These are phyloP conservation scores for Blastobotrys parvus DNA, from an alignment of 805 yeast species.

Conservation along the genomic window DNA sequence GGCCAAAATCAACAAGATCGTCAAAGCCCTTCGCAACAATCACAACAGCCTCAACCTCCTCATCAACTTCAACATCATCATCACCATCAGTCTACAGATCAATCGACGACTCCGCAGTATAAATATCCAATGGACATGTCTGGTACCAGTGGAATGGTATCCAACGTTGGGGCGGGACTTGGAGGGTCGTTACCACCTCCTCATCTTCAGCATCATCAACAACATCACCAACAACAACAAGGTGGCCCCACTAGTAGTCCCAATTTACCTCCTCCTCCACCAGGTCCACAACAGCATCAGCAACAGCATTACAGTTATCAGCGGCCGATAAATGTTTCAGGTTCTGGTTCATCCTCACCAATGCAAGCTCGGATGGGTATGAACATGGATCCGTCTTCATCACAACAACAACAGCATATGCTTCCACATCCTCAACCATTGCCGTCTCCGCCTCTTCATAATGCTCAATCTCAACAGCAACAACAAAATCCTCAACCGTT, in stretches of 20 bases:
- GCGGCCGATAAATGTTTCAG: background rate
- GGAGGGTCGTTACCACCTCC: too few species aligned
- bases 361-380: background rate
- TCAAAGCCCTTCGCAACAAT: constrained; percentile 7
- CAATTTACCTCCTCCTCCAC: constrained; percentile 5
- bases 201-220: background rate
- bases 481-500: constrained; percentile 11
- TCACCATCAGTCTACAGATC: background rate
- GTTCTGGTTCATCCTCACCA: background rate
- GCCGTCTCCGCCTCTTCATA: background rate
- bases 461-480: background rate
- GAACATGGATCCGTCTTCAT: background rate
- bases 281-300: constrained; percentile 1
- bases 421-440: background rate
- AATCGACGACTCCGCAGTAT: background rate
- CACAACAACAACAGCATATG: background rate
- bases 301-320: background rate
- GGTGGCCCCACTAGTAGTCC: background rate
- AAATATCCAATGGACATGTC: background rate
- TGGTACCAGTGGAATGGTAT: background rate
- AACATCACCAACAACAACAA: background rate
- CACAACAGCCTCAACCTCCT: constrained; percentile 4
- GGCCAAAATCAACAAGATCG: constrained; percentile 6
- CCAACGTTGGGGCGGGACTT: too few species aligned
- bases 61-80: background rate